Evolutionary conservation across 2,329 filamentous ascomycete genomes (phyloP), one percentile per base, ranked within the genome.

Genomic region (Alternaria viburni): DNA sequence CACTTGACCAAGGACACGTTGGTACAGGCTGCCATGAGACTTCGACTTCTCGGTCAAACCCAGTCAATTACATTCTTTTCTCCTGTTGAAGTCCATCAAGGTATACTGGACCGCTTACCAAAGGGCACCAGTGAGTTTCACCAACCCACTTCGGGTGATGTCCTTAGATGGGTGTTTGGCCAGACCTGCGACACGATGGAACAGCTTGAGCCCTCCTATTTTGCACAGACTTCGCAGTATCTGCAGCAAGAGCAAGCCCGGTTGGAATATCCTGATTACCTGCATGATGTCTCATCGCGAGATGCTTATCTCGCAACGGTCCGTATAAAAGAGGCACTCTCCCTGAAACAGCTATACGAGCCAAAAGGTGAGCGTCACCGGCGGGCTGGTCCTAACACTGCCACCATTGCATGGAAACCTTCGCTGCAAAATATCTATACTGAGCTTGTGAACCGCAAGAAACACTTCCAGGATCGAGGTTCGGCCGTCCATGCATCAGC

Each of bases 21-120:
- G 0, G 87, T 89, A 0, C 88, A 91, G 87, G 89, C 89, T 57
- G 88, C 89, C 0, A 91, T 91, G 89, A 80, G 89, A 62, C 75
- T 91, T 0, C 83, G 90, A 2, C 86, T 90, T 49, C 79, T 92
- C 0, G 84, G 79, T 0, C 81, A 81, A 2, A 86, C 86, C 0
- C 88, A 91, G 59, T 86, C 85, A 0, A 73, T 91, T 0, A 76
- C 78, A 0, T 86, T 85, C 52, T 83, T 88, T 19, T 83, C 85
- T 0, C 87, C 88, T 0, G 86, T 85, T 0, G 88, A 91, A 69
- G 88, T 90, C 0, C 82, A 90, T 32, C 85, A 87, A 26, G 89
- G 85, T 63, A 89, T 91, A 30, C 68, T 85, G 0, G 85, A 76
- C 47, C 58, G 54, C n/a, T 21, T 54, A 36, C 19, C 57, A 30